Evolutionary conservation across 2,329 filamentous ascomycete genomes (phyloP).

Genomic region (Fusarium burgessii): DNA sequence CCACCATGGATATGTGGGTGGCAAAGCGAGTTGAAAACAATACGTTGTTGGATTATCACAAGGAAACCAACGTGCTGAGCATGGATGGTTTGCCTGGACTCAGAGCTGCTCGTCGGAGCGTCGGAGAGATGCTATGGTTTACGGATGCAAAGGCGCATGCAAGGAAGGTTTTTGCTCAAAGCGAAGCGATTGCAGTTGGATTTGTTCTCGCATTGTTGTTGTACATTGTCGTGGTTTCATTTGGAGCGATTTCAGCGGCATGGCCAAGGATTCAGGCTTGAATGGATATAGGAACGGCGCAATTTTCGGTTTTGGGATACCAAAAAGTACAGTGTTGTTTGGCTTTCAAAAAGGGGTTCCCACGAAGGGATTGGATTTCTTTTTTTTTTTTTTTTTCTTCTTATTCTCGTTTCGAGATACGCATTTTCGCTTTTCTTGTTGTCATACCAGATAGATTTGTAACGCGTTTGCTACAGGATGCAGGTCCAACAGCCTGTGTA

Average conservation of each 20-base stretch:
- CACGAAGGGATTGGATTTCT: conserved; percentile 20
- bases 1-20: conserved; percentile 66
- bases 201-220: conserved; percentile 49
- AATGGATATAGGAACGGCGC: conserved; percentile 42
- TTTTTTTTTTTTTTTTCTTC: conserved; percentile 1
- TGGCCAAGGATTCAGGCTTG: conserved; percentile 32
- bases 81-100: conserved; percentile 71
- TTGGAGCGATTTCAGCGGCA: conserved; percentile 38
- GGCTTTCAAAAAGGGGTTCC: conserved; percentile 29
- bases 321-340: conserved; percentile 43
- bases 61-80: conserved; percentile 64
- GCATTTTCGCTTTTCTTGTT: conserved; percentile 26
- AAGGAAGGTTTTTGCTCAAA: conserved; percentile 47
- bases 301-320: conserved; percentile 40
- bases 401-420: conserved; percentile 19
- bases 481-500: conserved; percentile 43
- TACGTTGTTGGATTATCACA: conserved; percentile 66
- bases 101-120: conserved; percentile 62
- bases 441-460: conserved; percentile 43
- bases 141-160: conserved; percentile 52
- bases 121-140: conserved; percentile 61
- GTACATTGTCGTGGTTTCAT: conserved; percentile 46
- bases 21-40: conserved; percentile 62
- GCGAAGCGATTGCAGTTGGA: conserved; percentile 50
- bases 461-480: conserved; percentile 35